These are phyloP conservation scores for Coniochaeta sp. DNA, from an alignment of 2,329 filamentous ascomycete species.

Conservation along the genomic window DNA sequence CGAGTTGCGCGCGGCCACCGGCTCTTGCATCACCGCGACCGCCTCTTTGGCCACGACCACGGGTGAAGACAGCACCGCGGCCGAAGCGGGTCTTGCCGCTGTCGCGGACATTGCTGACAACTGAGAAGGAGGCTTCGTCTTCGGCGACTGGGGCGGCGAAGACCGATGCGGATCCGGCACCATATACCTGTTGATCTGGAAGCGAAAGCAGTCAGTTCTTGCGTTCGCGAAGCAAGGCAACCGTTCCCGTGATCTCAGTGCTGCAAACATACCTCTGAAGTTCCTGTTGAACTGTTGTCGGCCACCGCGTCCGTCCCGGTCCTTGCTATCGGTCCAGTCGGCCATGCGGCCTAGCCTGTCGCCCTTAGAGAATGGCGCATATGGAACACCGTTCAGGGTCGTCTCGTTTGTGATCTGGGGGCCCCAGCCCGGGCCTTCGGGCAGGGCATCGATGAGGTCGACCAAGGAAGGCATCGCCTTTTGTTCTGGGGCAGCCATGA, in stretches of 20 bases:
- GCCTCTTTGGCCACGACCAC: slow-evolving; percentile 70
- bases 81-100: slow-evolving; percentile 81
- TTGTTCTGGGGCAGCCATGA: slow-evolving; percentile 13
- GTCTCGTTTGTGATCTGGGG: slow-evolving; percentile 76
- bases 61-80: slow-evolving; percentile 75
- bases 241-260: not conserved
- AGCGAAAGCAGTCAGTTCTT: slow-evolving; percentile 10
- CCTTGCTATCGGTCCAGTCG: slow-evolving; percentile 96
- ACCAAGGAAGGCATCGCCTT: slow-evolving; percentile 28
- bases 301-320: slow-evolving; percentile 65
- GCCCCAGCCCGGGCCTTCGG: slow-evolving; percentile 78
- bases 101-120: slow-evolving; percentile 91
- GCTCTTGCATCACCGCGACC: slow-evolving; percentile 58
- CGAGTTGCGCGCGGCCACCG: slow-evolving; percentile 53
- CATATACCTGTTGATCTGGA: slow-evolving; percentile 92
- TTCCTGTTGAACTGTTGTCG: slow-evolving; percentile 87
- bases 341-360: slow-evolving; percentile 99
- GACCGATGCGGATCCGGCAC: slow-evolving; percentile 74
- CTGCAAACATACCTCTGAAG: slow-evolving; percentile 64
- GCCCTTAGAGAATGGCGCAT: slow-evolving; percentile 96
- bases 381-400: slow-evolving; percentile 89
- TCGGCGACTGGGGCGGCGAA: slow-evolving; percentile 84
- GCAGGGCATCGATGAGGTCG: slow-evolving; percentile 63
- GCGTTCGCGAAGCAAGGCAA: not conserved
- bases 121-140: slow-evolving; percentile 95